Evolutionary conservation across 257 asterid species (phyloP), one percentile per base, ranked within the genome.

Genomic region (Sherardia arvensis): DNA sequence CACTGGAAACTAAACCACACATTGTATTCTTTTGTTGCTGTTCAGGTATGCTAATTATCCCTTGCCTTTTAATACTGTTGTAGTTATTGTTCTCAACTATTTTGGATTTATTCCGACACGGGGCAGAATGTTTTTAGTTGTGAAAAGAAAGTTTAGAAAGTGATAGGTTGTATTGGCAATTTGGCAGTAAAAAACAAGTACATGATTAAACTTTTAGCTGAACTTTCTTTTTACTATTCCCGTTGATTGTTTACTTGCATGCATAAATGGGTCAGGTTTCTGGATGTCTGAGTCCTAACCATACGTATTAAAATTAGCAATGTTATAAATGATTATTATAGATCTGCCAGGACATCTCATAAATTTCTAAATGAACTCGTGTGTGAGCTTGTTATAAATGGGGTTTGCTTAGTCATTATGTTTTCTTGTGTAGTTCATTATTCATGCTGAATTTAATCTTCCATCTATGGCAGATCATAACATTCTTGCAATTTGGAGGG

Each of bases 1-100:
- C 99, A 93, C 75, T 93, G 99, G 99, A 93, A 87, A 80, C 95
- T 93, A 64, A 87, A 80, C 76, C 99, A 91, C 67, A 88, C 98
- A 8, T 75, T 82, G 87, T 91, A 79, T 76, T 84, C 96, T 81
- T 91, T 91, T 75, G 61, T 93, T 55, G 96, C 95, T 45, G 85
- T 90, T 64, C 97, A 93, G 99, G 99, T 90, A 80, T 71, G 79
- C n/a, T 27, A 36, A 57, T 66, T 17, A 20, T 32, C 10, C 48
- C 61, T 18, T 10, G 65, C 54, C 18, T 43, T 3, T 15, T 43
- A n/a, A 43, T 3, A 22, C 27, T 67, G 49, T 67, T 36, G 6
- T 23, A 32, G 10, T 6, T 21, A 25, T 26, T 69, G 40, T 43
- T 69, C 67, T 21, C 18, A n/a, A 28, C 6, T 66, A 18, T 21